Evolutionary conservation across 2,329 filamentous ascomycete species (phyloP).

Genomic region (Phialophora macrospora): DNA sequence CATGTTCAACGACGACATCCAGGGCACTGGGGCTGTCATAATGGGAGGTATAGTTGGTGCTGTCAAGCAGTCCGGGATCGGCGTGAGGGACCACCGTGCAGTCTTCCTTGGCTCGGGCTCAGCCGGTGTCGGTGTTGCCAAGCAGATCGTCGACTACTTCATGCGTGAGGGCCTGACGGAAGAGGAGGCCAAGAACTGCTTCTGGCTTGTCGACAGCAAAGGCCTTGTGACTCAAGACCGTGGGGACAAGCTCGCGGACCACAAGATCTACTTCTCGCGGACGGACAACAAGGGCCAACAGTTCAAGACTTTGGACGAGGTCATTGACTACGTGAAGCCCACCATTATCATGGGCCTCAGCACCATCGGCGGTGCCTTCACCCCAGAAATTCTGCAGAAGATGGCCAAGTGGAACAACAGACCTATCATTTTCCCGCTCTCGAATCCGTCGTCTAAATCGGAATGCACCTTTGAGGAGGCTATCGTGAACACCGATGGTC

Average conservation of each 20-base stretch:
- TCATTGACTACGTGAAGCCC: slow-evolving; percentile 93
- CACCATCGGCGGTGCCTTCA: slow-evolving; percentile 93
- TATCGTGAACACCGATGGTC: slow-evolving; percentile 86
- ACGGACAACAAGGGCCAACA: slow-evolving; percentile 69
- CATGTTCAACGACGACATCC: slow-evolving; percentile 98
- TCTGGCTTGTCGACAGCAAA: slow-evolving; percentile 97
- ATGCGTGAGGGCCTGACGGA: slow-evolving; percentile 88
- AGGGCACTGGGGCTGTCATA: slow-evolving; percentile 95
- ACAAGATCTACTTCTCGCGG: slow-evolving; percentile 73
- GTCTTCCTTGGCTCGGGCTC: slow-evolving; percentile 97
- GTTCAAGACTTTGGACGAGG: slow-evolving; percentile 79
- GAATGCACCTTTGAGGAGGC: slow-evolving; percentile 98
- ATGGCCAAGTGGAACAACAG: slow-evolving; percentile 68
- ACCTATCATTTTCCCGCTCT: slow-evolving; percentile 94
- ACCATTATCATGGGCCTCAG: slow-evolving; percentile 93
- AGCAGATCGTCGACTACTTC: slow-evolving; percentile 97
- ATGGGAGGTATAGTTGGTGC: slow-evolving; percentile 77
- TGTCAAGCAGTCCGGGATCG: slow-evolving; percentile 83
- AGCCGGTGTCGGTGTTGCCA: slow-evolving; percentile 94
- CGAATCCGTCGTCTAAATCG: slow-evolving; percentile 93
- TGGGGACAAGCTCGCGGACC: slow-evolving; percentile 89
- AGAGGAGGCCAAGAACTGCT: slow-evolving; percentile 83
- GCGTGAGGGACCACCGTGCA: slow-evolving; percentile 85
- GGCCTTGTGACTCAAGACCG: slow-evolving; percentile 92
- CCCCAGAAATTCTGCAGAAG: slow-evolving; percentile 76